Evolutionary conservation across 148 eudicot genomes (phyloP), one percentile per base, ranked within the genome.

Genomic region (Heliamphora exappendiculata): DNA sequence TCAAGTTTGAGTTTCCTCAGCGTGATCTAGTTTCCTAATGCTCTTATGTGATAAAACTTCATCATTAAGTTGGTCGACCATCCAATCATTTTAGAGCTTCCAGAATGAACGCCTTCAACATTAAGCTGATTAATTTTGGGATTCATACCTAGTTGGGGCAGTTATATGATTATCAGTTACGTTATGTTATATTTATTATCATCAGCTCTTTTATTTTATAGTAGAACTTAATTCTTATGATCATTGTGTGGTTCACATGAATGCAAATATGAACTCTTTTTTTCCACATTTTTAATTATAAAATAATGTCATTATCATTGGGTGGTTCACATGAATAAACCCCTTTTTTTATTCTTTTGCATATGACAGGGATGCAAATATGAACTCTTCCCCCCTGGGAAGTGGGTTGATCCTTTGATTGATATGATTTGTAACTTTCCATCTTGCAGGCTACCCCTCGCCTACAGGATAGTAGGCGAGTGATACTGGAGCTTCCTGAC

Each of bases 401-500:
- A n/a, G 29, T 71, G 36, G 41, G 36, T 11, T 62, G 53, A 53
- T 53, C 62, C 12, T 42, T 41, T 42, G 26, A 42, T 73, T 16
- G 17, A 55, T 26, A 58, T 78, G 65, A 47, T 45, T 66, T 3
- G 20, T 20, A 42, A 66, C 20, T 53, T 53, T 47, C 33, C 4
- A 33, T 16, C 29, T 73, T 81, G 78, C 80, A 94, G 98, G 98
- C 98, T 72, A 90, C 90, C 28, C 89, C 96, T 76, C 88, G 90
- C 42, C 81, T 94, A 64, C 91, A 81, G 44, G 86, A 90, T 74
- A 90, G 92, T 73, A 83, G 70, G 78, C 80, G 86, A 55, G 91
- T 92, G 69, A 90, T 86, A 10, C 58, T 55, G 50, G 98, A 94
- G 87, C 82, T 94, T 51, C 89, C 98, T 24, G 98, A 94, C 73